These are phyloP conservation scores for Pinus tabuliformis DNA, from an alignment of 75 land plant genomes.

Conservation along the genomic window DNA sequence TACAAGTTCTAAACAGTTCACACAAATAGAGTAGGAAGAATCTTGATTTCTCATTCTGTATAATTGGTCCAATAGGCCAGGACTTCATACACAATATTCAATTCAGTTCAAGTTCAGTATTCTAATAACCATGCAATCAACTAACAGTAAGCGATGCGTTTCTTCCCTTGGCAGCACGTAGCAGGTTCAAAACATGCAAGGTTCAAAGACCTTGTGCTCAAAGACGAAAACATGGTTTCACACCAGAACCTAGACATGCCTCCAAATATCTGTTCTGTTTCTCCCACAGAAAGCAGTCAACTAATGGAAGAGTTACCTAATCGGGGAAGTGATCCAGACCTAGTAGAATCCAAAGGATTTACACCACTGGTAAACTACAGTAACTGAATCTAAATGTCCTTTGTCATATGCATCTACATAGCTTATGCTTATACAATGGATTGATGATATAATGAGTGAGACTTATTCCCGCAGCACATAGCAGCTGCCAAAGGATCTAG, in stretches of 20 bases:
- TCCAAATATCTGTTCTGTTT: conserved; percentile 44
- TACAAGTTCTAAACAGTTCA: neutral
- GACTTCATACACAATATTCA: neutral
- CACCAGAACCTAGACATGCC: conserved; percentile 37
- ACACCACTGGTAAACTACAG: conserved; percentile 66
- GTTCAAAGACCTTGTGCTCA: conserved; percentile 39
- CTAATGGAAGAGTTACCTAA: conserved; percentile 64
- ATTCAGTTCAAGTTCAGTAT: neutral
- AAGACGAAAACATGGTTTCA: conserved; percentile 35
- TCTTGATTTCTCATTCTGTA: neutral
- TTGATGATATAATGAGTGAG: neutral
- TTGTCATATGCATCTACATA: neutral
- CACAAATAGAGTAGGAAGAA: neutral
- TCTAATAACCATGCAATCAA: neutral
- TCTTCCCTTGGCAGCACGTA: conserved; percentile 52
- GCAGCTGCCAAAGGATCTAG: conserved; percentile 72
- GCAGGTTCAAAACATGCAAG: conserved; percentile 52
- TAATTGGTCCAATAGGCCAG: neutral
- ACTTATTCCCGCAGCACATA: conserved; percentile 46
- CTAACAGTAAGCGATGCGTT: neutral
- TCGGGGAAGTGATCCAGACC: conserved; percentile 60
- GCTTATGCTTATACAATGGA: neutral
- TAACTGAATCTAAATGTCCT: neutral
- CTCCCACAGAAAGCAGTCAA: conserved; percentile 53
- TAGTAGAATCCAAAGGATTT: conserved; percentile 71